These are phyloP conservation scores for Kodamaea ohmeri DNA, from an alignment of 1,139 yeast genomes.

Conservation along the genomic window DNA sequence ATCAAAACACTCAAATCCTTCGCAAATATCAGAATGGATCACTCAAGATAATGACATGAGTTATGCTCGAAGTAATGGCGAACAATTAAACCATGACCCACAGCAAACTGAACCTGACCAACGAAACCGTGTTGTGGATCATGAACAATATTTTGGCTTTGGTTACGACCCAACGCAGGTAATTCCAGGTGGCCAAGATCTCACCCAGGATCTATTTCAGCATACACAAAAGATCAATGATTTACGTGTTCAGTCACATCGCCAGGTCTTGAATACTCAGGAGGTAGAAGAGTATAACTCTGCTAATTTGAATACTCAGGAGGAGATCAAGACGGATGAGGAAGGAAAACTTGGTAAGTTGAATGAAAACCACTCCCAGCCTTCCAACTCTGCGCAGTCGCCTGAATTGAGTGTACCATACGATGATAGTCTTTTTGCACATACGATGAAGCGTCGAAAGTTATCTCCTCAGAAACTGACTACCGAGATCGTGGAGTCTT, in stretches of 20 bases:
- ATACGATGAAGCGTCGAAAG: slow-evolving; percentile 13
- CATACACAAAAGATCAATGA: neutral
- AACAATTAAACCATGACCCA: too few species aligned
- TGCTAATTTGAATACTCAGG: slow-evolving; percentile 10
- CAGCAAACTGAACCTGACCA: too few species aligned
- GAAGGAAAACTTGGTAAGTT: slow-evolving; percentile 8
- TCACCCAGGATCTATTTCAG: neutral
- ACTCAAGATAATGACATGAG: too few species aligned
- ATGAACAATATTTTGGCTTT: too few species aligned
- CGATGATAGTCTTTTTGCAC: slow-evolving; percentile 17
- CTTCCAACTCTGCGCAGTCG: neutral
- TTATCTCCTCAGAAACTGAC: slow-evolving; percentile 6
- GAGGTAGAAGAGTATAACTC: slow-evolving; percentile 10
- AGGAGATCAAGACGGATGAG: slow-evolving; percentile 16
- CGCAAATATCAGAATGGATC: too few species aligned
- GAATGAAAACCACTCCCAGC: too few species aligned
- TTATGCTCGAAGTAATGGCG: too few species aligned
- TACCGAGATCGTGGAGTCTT: slow-evolving; percentile 16
- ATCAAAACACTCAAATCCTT: too few species aligned
- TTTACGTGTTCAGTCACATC: slow-evolving; percentile 11
- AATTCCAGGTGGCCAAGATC: neutral
- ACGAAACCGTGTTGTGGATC: too few species aligned
- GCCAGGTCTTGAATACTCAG: slow-evolving; percentile 19
- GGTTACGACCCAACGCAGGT: too few species aligned
- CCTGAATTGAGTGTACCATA: slow-evolving; percentile 10